phyloP scores from a whole-genome alignment of 208 protist species.

The Trypanosoma congolense region DNA sequence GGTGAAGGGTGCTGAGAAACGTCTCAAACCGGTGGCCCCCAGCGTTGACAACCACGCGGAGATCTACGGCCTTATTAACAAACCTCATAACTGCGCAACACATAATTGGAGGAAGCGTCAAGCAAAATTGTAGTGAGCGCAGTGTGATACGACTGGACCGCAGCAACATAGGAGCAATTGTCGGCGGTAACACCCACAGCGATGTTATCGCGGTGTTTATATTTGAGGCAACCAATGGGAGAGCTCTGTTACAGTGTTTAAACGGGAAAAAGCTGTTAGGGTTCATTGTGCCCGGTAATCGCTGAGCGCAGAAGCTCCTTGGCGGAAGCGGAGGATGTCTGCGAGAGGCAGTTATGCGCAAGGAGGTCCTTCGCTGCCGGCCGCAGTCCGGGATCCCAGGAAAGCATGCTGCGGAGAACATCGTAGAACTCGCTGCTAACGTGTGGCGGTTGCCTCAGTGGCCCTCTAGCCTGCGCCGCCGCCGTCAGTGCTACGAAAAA shows the following conservation, averaged over 20 bases:
- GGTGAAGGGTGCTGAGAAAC: slow-evolving; percentile 49
- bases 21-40: slow-evolving; percentile 70
- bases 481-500: slow-evolving; percentile 19
- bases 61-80: slow-evolving; percentile 23
- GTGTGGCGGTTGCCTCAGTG: slow-evolving; percentile 4
- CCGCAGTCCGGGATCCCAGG: slow-evolving; percentile 27
- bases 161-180: no score
- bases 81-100: not conserved
- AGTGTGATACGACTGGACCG: no score
- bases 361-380: slow-evolving; percentile 32
- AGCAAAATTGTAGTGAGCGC: slow-evolving; percentile 1
- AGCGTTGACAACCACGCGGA: slow-evolving; percentile 58
- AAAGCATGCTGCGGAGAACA: slow-evolving; percentile 30
- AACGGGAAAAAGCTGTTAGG: no score
- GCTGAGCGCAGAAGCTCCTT: slow-evolving; percentile 6
- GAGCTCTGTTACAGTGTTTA: no score
- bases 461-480: not conserved
- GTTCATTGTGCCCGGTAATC: slow-evolving; percentile 1
- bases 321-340: slow-evolving; percentile 10
- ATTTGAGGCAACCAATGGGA: no score
- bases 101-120: not conserved
- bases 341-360: slow-evolving; percentile 11
- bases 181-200: no score
- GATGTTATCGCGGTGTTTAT: no score
- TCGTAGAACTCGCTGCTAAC: slow-evolving; percentile 14